These are phyloP conservation scores for Psilocybe tampanensis DNA, from an alignment of 768 basidiomycete species.

Conservation along the genomic window DNA sequence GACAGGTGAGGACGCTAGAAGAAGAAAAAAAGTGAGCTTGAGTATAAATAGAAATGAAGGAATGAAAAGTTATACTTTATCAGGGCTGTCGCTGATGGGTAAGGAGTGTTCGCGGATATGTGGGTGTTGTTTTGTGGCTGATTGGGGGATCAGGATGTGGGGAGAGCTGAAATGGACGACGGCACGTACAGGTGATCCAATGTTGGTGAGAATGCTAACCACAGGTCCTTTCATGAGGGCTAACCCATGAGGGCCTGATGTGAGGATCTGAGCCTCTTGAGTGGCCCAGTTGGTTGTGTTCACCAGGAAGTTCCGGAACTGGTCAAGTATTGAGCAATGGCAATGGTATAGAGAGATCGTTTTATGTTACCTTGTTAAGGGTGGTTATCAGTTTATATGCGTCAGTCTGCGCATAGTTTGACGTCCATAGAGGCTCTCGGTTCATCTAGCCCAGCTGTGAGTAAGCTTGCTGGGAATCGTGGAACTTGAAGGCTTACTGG, in stretches of 20 bases:
- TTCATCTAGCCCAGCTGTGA: constrained; percentile 49
- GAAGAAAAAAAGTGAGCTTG: neutral
- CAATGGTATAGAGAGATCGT: neutral
- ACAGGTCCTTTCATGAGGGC: constrained; percentile 67
- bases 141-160: constrained; percentile 1
- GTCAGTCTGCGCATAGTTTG: constrained; percentile 59
- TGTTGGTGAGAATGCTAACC: constrained; percentile 65
- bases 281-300: constrained; percentile 58
- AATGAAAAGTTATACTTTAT: constrained; percentile 47
- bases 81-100: constrained; percentile 45
- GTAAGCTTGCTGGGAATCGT: constrained; percentile 1
- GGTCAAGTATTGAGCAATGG: neutral
- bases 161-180: neutral
- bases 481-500: constrained; percentile 46
- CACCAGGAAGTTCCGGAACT: constrained; percentile 69
- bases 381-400: constrained; percentile 59
- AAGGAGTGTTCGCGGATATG: constrained; percentile 62
- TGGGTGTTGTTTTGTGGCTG: constrained; percentile 56
- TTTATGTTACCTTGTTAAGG: constrained; percentile 55
- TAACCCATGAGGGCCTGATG: constrained; percentile 51
- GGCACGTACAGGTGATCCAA: constrained; percentile 68
- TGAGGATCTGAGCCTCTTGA: constrained; percentile 53
- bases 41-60: neutral
- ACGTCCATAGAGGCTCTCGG: constrained; percentile 77
- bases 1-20: constrained; percentile 62